Conservation (phyloP, 73 alveolate genomes). For the Tetrahymena elliotti region DNA sequence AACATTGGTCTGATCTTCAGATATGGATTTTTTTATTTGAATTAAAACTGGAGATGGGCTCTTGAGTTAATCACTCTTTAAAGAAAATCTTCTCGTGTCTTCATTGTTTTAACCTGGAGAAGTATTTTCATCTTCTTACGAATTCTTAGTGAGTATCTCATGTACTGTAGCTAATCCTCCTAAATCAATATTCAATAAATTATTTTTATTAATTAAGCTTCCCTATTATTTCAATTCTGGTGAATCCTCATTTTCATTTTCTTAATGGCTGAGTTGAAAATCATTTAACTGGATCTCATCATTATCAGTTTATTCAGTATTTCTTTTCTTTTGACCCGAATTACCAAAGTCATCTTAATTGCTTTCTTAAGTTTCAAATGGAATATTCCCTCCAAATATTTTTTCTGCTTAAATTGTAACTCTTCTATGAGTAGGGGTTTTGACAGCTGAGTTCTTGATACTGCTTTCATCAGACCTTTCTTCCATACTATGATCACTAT, state of each 20-base stretch:
- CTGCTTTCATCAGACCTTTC: not conserved
- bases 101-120: not conserved
- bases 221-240: not conserved
- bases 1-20: not conserved
- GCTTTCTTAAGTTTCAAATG: not conserved
- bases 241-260: not conserved
- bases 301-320: not conserved
- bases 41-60: not conserved
- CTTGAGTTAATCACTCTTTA: not conserved
- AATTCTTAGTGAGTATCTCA: not conserved
- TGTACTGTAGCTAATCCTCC: not conserved
- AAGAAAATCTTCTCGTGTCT: not conserved
- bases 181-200: not conserved
- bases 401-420: not conserved
- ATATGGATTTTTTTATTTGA: not conserved
- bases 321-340: not conserved
- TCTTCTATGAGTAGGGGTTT: not conserved
- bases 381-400: not conserved
- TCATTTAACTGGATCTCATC: not conserved
- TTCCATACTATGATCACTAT: not conserved
- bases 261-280: too few species aligned
- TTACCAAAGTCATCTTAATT: not conserved
- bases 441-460: not conserved
- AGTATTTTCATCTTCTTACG: not conserved
- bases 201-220: not conserved